Evolutionary conservation across 179 eudicot genomes (phyloP), one percentile per base, ranked within the genome.

Genomic region (Nepenthes alata): DNA sequence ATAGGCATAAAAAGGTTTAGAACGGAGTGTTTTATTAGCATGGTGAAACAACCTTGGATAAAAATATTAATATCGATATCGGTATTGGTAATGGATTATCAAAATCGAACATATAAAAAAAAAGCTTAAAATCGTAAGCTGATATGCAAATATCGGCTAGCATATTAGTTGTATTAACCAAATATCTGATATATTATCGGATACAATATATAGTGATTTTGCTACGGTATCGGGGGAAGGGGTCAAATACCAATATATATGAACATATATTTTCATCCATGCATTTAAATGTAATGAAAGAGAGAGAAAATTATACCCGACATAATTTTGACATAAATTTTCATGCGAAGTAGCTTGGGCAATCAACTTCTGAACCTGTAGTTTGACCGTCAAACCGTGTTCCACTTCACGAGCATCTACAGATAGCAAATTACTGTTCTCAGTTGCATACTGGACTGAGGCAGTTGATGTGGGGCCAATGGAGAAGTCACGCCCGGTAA

Each of bases 401-500:
- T 93, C 98, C 64, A 81, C 83, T 74, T 93, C 96, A 57, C 78
- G 98, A 39, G 84, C 66, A 71, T 91, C 98, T 36, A 85, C 89
- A 63, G 88, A 55, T 35, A 67, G 63, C 62, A 74, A 66, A 62
- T 72, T 77, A 76, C 76, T 65, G 68, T 76, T 88, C 64, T 91
- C 98, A 36, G 79, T 60, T 47, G 78, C 66, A 64, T 70, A 70
- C 65, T 85, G 98, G 64, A 51, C 63, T 50, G 93, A 77, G 75
- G 76, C 78, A 54, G 77, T 61, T 52, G 85, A 62, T 1, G 85
- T 53, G 60, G 94, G 72, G 57, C 69, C 57, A 41, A 81, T 66
- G 50, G 93, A 80, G 76, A 93, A 93, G 72, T 93, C 98, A 67
- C 94, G 95, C 41, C 98, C 98, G 2, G 98, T 93, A 60, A 93